Percentiles rank a stretch among this genome's conserved stretches.
phyloP scores from a whole-genome alignment of 805 yeast species.

The Candida xyloterini region DNA sequence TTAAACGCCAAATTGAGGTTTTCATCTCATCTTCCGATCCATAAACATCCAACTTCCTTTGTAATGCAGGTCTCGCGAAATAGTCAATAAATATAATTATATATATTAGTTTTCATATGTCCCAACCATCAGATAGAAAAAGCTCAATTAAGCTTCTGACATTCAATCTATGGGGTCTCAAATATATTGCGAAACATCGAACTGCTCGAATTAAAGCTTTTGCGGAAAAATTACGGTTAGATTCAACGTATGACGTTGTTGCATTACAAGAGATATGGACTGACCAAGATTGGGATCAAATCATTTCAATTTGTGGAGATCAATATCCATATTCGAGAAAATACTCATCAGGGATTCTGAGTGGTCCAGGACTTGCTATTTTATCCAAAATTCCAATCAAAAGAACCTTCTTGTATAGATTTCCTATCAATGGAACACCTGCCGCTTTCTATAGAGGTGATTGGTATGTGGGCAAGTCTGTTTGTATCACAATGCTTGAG shows the following conservation, averaged over 20 bases:
- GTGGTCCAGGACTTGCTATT: constrained; percentile 92
- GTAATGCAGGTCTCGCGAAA: not conserved
- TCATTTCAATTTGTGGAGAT: constrained; percentile 43
- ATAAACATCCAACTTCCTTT: too few relatives aligned
- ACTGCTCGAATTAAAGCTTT: constrained; percentile 66
- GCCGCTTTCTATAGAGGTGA: constrained; percentile 93
- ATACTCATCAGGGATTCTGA: constrained; percentile 77
- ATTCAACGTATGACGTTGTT: constrained; percentile 67
- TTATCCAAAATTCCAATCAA: constrained; percentile 81
- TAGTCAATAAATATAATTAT: not conserved
- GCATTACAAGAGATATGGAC: constrained; percentile 97
- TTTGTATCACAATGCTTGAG: constrained; percentile 67
- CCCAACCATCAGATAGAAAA: too few relatives aligned
- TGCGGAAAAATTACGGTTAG: constrained; percentile 56
- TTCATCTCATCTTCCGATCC: too few relatives aligned
- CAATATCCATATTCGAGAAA: constrained; percentile 63
- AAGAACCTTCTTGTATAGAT: constrained; percentile 73
- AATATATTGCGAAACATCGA: constrained; percentile 73
- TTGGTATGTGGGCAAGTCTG: constrained; percentile 93
- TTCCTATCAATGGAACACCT: constrained; percentile 92
- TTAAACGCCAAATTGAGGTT: too few relatives aligned
- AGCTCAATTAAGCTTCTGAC: constrained; percentile 51
- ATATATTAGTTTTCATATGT: too few relatives aligned
- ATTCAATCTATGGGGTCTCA: constrained; percentile 87
- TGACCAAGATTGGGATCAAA: constrained; percentile 72